Percentiles rank a stretch among this genome's conserved stretches.
These are phyloP conservation scores for Candida germanica DNA, from an alignment of 805 yeast genomes.

Conservation along the genomic window DNA sequence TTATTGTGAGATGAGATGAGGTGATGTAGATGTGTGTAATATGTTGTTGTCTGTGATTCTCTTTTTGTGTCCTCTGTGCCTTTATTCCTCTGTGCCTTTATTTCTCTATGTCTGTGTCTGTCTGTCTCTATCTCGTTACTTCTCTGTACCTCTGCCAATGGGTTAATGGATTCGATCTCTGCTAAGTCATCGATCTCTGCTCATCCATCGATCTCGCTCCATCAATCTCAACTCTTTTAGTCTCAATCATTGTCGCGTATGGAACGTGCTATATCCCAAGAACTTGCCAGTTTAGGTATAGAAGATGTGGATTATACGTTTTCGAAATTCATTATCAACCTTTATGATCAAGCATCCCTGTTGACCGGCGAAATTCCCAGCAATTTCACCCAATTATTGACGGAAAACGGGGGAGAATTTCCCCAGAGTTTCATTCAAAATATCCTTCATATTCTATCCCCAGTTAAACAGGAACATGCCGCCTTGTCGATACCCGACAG, in stretches of 20 bases:
- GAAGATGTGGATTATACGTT: conserved; percentile 8
- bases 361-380: background rate
- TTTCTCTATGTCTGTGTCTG: no score
- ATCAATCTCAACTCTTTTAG: background rate
- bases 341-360: conserved; percentile 6
- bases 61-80: no score
- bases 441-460: conserved; percentile 16
- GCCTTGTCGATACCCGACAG: conserved; percentile 18
- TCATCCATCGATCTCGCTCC: background rate
- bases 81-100: no score
- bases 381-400: conserved; percentile 14
- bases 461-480: conserved; percentile 7
- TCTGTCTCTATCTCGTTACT: background rate
- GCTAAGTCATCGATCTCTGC: no score
- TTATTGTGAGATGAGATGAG: no score
- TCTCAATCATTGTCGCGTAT: conserved; percentile 10
- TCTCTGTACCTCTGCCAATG: background rate
- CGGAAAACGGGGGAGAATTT: conserved; percentile 41
- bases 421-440: conserved; percentile 28
- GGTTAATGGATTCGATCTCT: no score
- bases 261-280: background rate
- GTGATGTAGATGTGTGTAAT: no score
- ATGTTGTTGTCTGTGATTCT: no score
- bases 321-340: conserved; percentile 10
- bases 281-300: conserved; percentile 10